These are phyloP conservation scores for Pulicaria dysenterica DNA, from an alignment of 129 eudicot species.

Conservation along the genomic window DNA sequence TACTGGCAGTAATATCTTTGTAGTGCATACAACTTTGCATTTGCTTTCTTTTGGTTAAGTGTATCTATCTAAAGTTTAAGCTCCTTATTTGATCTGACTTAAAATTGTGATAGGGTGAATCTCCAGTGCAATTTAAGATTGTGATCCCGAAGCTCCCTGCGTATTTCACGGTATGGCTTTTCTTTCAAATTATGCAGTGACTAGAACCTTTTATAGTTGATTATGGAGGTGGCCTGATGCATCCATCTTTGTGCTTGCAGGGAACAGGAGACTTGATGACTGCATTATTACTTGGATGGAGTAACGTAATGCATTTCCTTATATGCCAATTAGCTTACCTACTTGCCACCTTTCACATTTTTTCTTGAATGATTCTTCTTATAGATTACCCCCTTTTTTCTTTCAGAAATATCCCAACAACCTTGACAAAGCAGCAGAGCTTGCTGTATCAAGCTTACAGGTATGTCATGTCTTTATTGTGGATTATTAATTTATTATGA, in stretches of 20 bases:
- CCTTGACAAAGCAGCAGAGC: constrained; percentile 97
- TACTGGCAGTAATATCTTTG: neutral
- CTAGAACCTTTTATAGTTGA: constrained; percentile 2
- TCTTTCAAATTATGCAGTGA: constrained; percentile 7
- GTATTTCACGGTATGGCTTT: constrained; percentile 79
- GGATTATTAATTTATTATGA: neutral
- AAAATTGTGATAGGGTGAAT: constrained; percentile 57
- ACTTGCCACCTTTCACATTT: neutral
- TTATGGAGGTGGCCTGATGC: constrained; percentile 5
- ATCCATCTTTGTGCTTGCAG: constrained; percentile 40
- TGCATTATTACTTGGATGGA: constrained; percentile 98
- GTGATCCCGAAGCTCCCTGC: constrained; percentile 89
- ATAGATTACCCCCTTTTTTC: constrained; percentile 7
- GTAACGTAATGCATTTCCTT: constrained; percentile 64
- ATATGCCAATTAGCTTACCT: neutral
- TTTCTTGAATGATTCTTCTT: neutral
- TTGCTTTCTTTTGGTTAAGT: constrained; percentile 13
- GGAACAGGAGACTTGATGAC: constrained; percentile 97
- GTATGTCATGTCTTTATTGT: constrained; percentile 35
- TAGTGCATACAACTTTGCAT: constrained; percentile 7
- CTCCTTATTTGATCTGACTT: constrained; percentile 3
- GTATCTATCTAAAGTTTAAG: neutral
- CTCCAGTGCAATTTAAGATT: constrained; percentile 87
- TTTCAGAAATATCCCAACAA: constrained; percentile 84
- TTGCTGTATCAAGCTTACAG: constrained; percentile 95